Percentiles rank a stretch among this genome's conserved stretches.
These are phyloP conservation scores for Orbilia blumenaviensis DNA, from an alignment of 2,329 filamentous ascomycete genomes.

Conservation along the genomic window DNA sequence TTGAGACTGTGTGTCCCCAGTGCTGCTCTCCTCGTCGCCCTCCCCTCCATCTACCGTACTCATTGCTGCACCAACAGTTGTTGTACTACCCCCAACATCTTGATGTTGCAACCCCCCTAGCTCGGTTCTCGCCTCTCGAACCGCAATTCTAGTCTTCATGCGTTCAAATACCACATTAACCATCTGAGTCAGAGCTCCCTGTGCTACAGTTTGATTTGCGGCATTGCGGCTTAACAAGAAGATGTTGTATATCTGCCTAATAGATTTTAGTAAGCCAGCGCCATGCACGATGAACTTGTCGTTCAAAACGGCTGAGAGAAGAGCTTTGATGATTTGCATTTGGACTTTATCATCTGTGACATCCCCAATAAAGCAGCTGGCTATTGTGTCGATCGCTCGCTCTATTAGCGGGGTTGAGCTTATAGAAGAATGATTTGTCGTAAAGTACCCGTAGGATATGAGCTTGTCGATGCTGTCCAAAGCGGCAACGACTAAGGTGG, in stretches of 20 bases:
- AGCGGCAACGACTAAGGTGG: constrained; percentile 85
- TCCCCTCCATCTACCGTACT: constrained; percentile 52
- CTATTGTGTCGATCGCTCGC: constrained; percentile 97
- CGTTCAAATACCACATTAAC: constrained; percentile 97
- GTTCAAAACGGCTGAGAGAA: constrained; percentile 92
- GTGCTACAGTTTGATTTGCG: constrained; percentile 94
- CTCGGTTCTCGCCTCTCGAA: constrained; percentile 79
- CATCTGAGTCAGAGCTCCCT: constrained; percentile 97
- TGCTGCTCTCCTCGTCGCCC: constrained; percentile 53
- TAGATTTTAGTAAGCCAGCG: constrained; percentile 91
- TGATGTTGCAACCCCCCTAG: constrained; percentile 25
- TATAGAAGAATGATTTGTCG: constrained; percentile 64
- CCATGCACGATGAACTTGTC: constrained; percentile 99
- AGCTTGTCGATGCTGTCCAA: constrained; percentile 98
- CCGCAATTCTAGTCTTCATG: constrained; percentile 83
- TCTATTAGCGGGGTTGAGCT: constrained; percentile 80
- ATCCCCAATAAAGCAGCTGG: constrained; percentile 98
- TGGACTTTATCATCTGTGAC: constrained; percentile 91
- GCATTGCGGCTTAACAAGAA: constrained; percentile 94
- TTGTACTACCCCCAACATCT: constrained; percentile 54
- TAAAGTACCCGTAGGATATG: constrained; percentile 97
- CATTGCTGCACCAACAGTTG: constrained; percentile 53
- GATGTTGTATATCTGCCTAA: constrained; percentile 98
- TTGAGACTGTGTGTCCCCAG: constrained; percentile 35
- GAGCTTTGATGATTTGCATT: constrained; percentile 96